Base-by-base conservation (phyloP, 106 monocot species). In the Iris macrosiphon region DNA sequence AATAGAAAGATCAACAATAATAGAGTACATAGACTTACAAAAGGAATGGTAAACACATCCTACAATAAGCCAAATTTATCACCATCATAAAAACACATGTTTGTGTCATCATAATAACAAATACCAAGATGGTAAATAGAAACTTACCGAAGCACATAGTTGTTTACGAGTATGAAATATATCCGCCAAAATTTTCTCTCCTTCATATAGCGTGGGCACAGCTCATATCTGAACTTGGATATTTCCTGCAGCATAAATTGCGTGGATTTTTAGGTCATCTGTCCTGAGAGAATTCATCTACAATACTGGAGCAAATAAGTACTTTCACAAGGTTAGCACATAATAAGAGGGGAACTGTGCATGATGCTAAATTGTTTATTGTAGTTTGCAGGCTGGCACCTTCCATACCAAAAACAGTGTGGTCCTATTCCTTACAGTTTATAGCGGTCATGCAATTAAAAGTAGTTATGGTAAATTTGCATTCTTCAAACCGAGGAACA, bases 171-270 rank as follows among this genome's bases (percentile, higher is more conserved):
- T 12, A 86, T 39, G 50, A 96, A 96, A 70, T 96, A 96, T 79
- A 90, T 82, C 43, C 74, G 70, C 95, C 95, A 96, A 66, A 96
- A 96, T 66, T 90, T 90, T 29, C 75, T 63, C 71, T 87, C 93
- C 58, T 84, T 93, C 93, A 93, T 93, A 39, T 83, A 78, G 14
- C 89, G 81, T 15, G 95, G 89, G 55, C 95, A 96, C 26, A 96
- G 58, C 55, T 90, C 95, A 61, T 96, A 96, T 75, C 95, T 85
- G 59, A 90, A 76, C 51, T 80, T 86, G 35, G 95, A 96, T 43
- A 96, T 96, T 75, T 96, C 95, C 95, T 95, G 68, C 72, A 60
- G 30, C 29, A 47, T 32, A 52, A 52, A 52, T 31, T 17, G 0
- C 18, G 16, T 7, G 19, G 17, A 29, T 1, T 5, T 47, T 31